Evolutionary conservation across 2,329 filamentous ascomycete genomes (phyloP).

Genomic region (Fusarium anguioides): DNA sequence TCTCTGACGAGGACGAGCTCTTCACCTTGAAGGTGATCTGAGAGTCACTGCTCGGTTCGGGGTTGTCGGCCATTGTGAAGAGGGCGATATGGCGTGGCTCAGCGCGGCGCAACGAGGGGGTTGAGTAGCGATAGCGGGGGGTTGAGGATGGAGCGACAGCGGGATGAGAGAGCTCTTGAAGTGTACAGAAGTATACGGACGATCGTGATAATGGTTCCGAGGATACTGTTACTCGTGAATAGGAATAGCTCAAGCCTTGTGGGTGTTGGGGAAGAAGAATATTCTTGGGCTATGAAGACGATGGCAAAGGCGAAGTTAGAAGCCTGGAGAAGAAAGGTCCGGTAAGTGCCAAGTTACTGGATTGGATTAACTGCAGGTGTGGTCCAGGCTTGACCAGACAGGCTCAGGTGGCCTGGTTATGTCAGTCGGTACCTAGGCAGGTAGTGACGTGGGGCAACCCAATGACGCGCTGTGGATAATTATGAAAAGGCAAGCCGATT

Average conservation of each 20-base stretch:
- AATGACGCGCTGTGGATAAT: conserved; percentile 35
- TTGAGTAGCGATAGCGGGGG: conserved; percentile 26
- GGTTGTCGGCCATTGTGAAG: conserved; percentile 71
- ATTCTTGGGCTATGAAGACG: neutral
- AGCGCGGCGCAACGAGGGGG: conserved; percentile 33
- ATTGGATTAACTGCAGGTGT: conserved; percentile 4
- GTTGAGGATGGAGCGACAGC: conserved; percentile 6
- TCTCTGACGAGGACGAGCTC: conserved; percentile 94
- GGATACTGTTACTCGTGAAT: neutral
- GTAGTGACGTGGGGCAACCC: conserved; percentile 40
- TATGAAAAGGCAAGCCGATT: neutral
- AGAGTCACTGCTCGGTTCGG: conserved; percentile 70
- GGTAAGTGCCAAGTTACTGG: conserved; percentile 2
- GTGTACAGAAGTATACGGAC: neutral
- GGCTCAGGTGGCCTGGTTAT: neutral
- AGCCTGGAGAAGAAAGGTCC: conserved; percentile 4
- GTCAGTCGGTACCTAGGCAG: no score
- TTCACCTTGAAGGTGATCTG: conserved; percentile 97
- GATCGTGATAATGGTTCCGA: neutral
- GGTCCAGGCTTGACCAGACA: conserved; percentile 1
- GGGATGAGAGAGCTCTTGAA: conserved; percentile 10
- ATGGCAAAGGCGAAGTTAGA: conserved; percentile 23
- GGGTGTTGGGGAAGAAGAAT: neutral
- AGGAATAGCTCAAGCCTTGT: neutral
- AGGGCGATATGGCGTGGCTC: conserved; percentile 17